phyloP scores from a whole-genome alignment of 2,329 filamentous ascomycete species.

The Grosmannia clavigera region DNA sequence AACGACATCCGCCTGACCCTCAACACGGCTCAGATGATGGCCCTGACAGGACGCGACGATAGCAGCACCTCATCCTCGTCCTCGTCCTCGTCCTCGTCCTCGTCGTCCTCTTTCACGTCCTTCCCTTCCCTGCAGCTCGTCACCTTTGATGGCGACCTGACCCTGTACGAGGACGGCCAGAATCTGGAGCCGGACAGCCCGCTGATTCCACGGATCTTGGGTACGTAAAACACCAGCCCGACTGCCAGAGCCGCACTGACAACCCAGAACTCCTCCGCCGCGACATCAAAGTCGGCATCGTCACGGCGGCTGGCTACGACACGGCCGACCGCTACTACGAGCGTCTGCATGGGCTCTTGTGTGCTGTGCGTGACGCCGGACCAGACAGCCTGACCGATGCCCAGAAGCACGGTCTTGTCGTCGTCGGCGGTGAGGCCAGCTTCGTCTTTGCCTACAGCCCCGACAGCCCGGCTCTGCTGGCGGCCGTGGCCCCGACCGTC shows the following conservation, averaged over 20 bases:
- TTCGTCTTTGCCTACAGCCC: constrained; percentile 77
- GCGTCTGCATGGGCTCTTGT: constrained; percentile 74
- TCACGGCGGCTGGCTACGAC: constrained; percentile 92
- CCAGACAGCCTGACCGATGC: constrained; percentile 36
- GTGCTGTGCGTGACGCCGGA: constrained; percentile 48
- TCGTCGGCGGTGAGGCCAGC: constrained; percentile 94
- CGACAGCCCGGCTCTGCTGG: constrained; percentile 52
- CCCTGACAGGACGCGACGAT: constrained; percentile 45
- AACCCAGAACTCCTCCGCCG: constrained; percentile 54
- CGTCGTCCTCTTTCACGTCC: neutral
- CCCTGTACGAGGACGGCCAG: constrained; percentile 82
- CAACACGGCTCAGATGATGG: constrained; percentile 91
- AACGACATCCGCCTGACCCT: constrained; percentile 89
- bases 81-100: neutral
- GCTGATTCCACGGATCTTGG: constrained; percentile 53
- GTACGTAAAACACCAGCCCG: constrained; percentile 17
- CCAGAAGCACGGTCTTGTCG: constrained; percentile 68
- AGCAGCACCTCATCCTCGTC: constrained; percentile 13
- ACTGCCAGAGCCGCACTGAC: neutral
- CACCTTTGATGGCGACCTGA: constrained; percentile 97
- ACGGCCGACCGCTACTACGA: constrained; percentile 77
- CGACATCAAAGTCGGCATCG: constrained; percentile 81
- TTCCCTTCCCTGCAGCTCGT: constrained; percentile 63
- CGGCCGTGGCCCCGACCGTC: constrained; percentile 49
- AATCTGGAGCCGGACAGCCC: constrained; percentile 64